Percentiles rank a stretch among this genome's conserved stretches.
These are phyloP conservation scores for Daldinia caldariorum DNA, from an alignment of 495 filamentous ascomycete species.

Conservation along the genomic window DNA sequence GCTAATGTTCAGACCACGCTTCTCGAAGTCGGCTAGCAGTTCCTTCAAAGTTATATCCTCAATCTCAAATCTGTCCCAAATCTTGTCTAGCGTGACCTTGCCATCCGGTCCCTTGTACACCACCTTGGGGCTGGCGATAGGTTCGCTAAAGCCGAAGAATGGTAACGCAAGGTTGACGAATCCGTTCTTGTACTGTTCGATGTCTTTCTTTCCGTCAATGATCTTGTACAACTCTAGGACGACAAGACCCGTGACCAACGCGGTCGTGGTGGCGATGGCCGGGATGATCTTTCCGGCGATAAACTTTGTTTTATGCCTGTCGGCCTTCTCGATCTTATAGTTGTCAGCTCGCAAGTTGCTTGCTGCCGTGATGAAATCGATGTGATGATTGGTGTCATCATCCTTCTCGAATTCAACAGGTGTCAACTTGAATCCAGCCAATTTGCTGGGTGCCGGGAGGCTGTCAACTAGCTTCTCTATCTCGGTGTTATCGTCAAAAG, in stretches of 20 bases:
- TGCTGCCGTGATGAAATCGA: slow-evolving; percentile 97
- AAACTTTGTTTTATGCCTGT: slow-evolving; percentile 98
- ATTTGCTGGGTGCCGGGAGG: slow-evolving; percentile 79
- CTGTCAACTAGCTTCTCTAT: slow-evolving; percentile 71
- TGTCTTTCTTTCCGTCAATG: slow-evolving; percentile 90
- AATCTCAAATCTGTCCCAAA: slow-evolving; percentile 98
- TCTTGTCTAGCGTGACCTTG: slow-evolving; percentile 89
- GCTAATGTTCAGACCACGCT: slow-evolving; percentile 80
- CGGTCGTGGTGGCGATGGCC: slow-evolving; percentile 97
- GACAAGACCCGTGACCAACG: slow-evolving; percentile 93
- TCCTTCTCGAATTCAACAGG: slow-evolving; percentile 99
- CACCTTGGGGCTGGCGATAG: slow-evolving; percentile 90
- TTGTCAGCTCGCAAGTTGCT: slow-evolving; percentile 98
- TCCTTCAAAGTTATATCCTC: slow-evolving; percentile 84
- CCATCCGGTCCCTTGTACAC: slow-evolving; percentile 78
- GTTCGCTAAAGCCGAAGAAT: slow-evolving; percentile 98
- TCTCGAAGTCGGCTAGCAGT: slow-evolving; percentile 81
- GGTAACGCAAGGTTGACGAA: slow-evolving; percentile 97
- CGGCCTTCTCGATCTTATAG: slow-evolving; percentile 91
- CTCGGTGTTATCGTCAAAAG: slow-evolving; percentile 76
- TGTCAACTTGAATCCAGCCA: slow-evolving; percentile 85
- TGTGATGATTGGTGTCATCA: slow-evolving; percentile 97
- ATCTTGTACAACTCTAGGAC: slow-evolving; percentile 96
- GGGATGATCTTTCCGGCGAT: slow-evolving; percentile 99
- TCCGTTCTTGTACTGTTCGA: slow-evolving; percentile 99